Percentiles rank a stretch among this genome's conserved stretches.
These are phyloP conservation scores for Gossypioides kirkii DNA, from an alignment of 345 rosid species.

Conservation along the genomic window DNA sequence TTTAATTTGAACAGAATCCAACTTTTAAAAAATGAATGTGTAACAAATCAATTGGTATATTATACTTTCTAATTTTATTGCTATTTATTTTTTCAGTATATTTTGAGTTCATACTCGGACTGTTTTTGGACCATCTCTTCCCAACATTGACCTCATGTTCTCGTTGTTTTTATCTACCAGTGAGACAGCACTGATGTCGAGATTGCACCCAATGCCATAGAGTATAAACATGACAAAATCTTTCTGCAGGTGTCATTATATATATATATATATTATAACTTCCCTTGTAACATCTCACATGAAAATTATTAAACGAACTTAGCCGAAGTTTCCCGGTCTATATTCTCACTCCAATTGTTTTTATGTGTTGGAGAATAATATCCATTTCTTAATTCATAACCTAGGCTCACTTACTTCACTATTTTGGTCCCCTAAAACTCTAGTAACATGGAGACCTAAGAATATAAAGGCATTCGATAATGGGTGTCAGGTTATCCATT, in stretches of 20 bases:
- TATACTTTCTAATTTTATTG: too few species aligned
- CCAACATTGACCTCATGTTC: background rate
- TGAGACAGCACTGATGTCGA: too few species aligned
- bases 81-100: background rate
- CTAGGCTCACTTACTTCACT: background rate
- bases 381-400: background rate
- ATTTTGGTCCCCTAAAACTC: background rate
- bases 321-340: background rate
- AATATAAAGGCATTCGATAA: background rate
- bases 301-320: background rate
- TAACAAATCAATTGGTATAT: too few species aligned
- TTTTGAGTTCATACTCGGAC: background rate
- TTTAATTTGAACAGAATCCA: too few species aligned
- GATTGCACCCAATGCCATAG: background rate
- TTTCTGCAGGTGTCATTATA: too few species aligned
- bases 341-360: background rate
- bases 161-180: background rate
- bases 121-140: slow-evolving; percentile 1
- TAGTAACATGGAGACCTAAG: background rate
- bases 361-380: too few species aligned
- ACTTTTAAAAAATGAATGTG: too few species aligned
- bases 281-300: background rate
- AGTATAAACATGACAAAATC: background rate
- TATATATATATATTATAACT: background rate
- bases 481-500: background rate